Evolutionary conservation across 2,329 filamentous ascomycete genomes (phyloP).

Genomic region (Polychaeton citri): DNA sequence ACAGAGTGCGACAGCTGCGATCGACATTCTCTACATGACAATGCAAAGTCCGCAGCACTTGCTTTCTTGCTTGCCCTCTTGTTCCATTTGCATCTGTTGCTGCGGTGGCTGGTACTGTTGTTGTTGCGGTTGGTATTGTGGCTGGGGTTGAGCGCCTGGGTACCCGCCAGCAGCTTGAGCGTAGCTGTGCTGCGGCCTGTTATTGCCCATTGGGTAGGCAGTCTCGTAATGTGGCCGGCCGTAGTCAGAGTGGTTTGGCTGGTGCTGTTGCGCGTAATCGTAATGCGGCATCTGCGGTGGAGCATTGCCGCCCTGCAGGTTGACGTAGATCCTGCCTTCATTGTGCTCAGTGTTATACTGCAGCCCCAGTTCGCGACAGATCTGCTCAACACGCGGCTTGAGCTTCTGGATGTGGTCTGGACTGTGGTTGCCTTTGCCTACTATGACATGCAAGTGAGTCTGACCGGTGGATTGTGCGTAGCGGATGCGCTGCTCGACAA

Average conservation of each 20-base stretch:
- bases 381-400: slow-evolving; percentile 82
- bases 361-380: slow-evolving; percentile 72
- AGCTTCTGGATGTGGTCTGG: slow-evolving; percentile 76
- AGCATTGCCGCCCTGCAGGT: slow-evolving; percentile 55
- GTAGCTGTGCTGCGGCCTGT: slow-evolving; percentile 22
- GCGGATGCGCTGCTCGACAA: slow-evolving; percentile 72
- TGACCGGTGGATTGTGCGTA: slow-evolving; percentile 62
- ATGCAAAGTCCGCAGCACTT: slow-evolving; percentile 22
- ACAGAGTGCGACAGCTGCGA: no score
- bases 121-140: slow-evolving; percentile 32
- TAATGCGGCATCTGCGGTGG: slow-evolving; percentile 25
- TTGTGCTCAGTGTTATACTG: slow-evolving; percentile 80
- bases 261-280: slow-evolving; percentile 31
- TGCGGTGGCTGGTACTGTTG: slow-evolving; percentile 32
- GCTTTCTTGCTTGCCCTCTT: slow-evolving; percentile 14
- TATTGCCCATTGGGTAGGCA: slow-evolving; percentile 21
- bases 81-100: slow-evolving; percentile 23
- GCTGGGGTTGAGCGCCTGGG: slow-evolving; percentile 24
- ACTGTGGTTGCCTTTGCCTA: slow-evolving; percentile 88
- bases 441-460: slow-evolving; percentile 81
- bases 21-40: slow-evolving; percentile 17
- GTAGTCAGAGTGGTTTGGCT: slow-evolving; percentile 23
- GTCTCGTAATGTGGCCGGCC: slow-evolving; percentile 27
- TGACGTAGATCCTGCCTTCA: slow-evolving; percentile 75
- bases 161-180: slow-evolving; percentile 20